A percentile compares a stretch with the other conserved stretches of the same genome.
phyloP scores from a whole-genome alignment of 106 monocot genomes.

The Allium fistulosum region DNA sequence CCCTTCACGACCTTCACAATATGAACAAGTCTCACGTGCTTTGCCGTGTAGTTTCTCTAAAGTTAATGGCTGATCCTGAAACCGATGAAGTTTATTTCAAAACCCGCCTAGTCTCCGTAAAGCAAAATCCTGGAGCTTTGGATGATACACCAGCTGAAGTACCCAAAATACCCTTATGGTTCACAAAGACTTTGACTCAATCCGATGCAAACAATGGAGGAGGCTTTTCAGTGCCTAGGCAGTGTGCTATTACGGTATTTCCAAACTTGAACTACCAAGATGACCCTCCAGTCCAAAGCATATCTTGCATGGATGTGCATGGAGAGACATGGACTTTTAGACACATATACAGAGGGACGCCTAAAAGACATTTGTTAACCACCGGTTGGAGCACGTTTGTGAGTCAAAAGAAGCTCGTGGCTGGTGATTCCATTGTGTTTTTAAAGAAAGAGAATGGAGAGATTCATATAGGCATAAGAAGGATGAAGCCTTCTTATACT shows the following conservation, averaged over 20 bases:
- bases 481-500: no score
- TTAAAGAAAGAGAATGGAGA: constrained; percentile 45
- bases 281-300: constrained; percentile 48
- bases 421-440: constrained; percentile 64
- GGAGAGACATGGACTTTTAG: constrained; percentile 52
- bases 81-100: constrained; percentile 51
- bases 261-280: constrained; percentile 46
- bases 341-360: constrained; percentile 58
- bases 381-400: constrained; percentile 70
- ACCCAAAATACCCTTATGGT: constrained; percentile 29
- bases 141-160: not conserved
- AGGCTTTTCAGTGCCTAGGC: constrained; percentile 49
- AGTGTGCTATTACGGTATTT: constrained; percentile 56
- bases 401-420: constrained; percentile 51
- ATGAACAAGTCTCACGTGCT: constrained; percentile 25
- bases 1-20: constrained; percentile 7
- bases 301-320: constrained; percentile 49
- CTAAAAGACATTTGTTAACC: constrained; percentile 50
- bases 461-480: constrained; percentile 34
- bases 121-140: constrained; percentile 6
- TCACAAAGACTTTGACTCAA: constrained; percentile 56
- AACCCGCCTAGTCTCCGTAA: constrained; percentile 19
- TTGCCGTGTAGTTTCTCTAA: constrained; percentile 31
- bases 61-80: constrained; percentile 39
- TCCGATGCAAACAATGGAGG: constrained; percentile 63